Conservation (phyloP, 371 early-diverging fungal species). For the Saksenaea oblongispora region DNA sequence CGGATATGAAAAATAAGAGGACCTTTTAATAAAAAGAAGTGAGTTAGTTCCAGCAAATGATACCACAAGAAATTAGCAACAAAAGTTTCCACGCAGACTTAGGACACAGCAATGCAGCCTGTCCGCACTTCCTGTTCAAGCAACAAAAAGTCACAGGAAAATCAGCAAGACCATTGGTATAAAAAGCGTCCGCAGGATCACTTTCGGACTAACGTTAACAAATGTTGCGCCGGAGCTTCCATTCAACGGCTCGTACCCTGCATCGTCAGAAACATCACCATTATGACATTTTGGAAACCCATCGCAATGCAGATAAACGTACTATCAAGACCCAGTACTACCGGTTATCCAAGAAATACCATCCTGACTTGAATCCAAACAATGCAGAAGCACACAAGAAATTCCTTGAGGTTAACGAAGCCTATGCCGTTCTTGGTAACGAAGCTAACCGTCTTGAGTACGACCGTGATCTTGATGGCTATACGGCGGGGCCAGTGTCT, state of each 20-base stretch:
- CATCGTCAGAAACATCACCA: slow-evolving; percentile 29
- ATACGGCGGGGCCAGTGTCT: slow-evolving; percentile 50
- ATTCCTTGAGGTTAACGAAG: slow-evolving; percentile 84
- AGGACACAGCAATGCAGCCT: too few relatives aligned
- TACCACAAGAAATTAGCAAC: too few relatives aligned
- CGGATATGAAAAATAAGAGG: too few relatives aligned
- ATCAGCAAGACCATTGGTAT: not conserved
- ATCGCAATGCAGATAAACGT: slow-evolving; percentile 54
- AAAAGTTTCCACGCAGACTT: too few relatives aligned
- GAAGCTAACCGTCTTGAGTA: slow-evolving; percentile 76
- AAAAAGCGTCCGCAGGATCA: not conserved
- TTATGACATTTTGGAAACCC: slow-evolving; percentile 63
- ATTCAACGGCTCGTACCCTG: slow-evolving; percentile 15
- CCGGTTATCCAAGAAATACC: slow-evolving; percentile 81
- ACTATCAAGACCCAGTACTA: slow-evolving; percentile 83
- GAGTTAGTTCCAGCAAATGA: too few relatives aligned
- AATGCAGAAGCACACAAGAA: slow-evolving; percentile 63
- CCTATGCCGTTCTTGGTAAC: slow-evolving; percentile 81
- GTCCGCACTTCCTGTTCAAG: too few relatives aligned
- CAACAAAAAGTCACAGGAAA: too few relatives aligned
- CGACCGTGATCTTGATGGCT: slow-evolving; percentile 59
- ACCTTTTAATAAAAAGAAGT: too few relatives aligned
- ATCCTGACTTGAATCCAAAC: slow-evolving; percentile 82
- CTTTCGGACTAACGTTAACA: not conserved
- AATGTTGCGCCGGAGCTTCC: slow-evolving; percentile 30